These are phyloP conservation scores for Strobilomyces dryophilus DNA, from an alignment of 768 basidiomycete genomes.

Conservation along the genomic window DNA sequence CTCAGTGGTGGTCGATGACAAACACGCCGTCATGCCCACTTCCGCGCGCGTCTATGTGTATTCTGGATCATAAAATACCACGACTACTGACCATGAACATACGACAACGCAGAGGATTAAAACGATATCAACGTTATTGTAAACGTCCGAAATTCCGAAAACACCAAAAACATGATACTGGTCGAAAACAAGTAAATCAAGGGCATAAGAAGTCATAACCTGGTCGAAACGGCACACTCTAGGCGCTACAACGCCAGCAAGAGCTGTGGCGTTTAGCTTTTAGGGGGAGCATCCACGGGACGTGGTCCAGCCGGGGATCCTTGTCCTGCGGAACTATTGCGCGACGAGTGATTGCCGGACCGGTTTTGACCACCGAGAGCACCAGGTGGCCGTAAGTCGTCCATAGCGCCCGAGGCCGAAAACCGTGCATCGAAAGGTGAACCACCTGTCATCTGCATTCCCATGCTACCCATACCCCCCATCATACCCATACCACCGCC, in stretches of 20 bases:
- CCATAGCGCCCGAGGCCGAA: constrained; percentile 32
- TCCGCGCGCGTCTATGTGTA: no score
- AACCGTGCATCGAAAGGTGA: constrained; percentile 57
- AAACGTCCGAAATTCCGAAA: constrained; percentile 12
- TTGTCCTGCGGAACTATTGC: constrained; percentile 49
- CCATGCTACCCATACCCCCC: constrained; percentile 40
- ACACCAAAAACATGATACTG: constrained; percentile 14
- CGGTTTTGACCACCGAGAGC: constrained; percentile 25
- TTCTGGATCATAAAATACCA: constrained; percentile 10
- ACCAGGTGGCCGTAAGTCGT: constrained; percentile 30
- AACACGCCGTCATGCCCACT: constrained; percentile 7
- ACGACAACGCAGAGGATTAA: constrained; percentile 19
- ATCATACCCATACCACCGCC: constrained; percentile 41
- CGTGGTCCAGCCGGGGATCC: constrained; percentile 47
- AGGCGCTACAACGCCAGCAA: neutral
- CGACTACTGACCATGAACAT: neutral
- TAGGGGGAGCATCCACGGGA: constrained; percentile 28
- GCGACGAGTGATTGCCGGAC: constrained; percentile 35
- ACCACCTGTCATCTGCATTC: constrained; percentile 62
- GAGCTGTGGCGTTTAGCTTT: constrained; percentile 14
- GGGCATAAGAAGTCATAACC: constrained; percentile 10
- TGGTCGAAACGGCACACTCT: constrained; percentile 9
- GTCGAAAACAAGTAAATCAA: constrained; percentile 10
- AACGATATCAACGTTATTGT: constrained; percentile 10
- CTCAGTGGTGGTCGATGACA: neutral